Conservation (phyloP, 2,329 filamentous ascomycete genomes). For the Curvularia spicifera region DNA sequence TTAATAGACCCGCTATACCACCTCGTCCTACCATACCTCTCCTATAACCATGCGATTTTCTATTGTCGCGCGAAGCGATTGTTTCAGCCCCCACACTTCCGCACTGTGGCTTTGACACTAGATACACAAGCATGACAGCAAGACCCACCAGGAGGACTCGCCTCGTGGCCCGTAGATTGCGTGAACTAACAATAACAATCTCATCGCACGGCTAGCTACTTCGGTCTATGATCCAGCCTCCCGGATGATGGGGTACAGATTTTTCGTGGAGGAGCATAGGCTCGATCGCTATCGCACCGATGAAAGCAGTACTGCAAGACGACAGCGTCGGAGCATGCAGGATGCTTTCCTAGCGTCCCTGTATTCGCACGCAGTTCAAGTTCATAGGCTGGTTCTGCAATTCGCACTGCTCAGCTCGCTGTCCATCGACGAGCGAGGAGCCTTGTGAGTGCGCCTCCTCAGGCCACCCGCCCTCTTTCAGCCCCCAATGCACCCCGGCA, state of each 20-base stretch:
- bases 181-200: neutral
- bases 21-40: too few species aligned
- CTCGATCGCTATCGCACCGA: too few species aligned
- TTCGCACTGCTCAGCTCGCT: conserved; percentile 2
- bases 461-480: conserved; percentile 15
- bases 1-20: too few species aligned
- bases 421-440: neutral
- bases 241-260: too few species aligned
- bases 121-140: neutral
- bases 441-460: conserved; percentile 5
- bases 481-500: conserved; percentile 13
- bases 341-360: too few species aligned
- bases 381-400: neutral
- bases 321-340: too few species aligned
- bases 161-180: neutral
- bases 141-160: too few species aligned
- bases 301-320: too few species aligned
- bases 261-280: too few species aligned
- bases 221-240: neutral
- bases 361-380: neutral
- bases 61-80: neutral
- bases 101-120: too few species aligned
- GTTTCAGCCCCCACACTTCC: neutral
- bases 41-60: neutral
- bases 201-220: neutral